Evolutionary conservation across 2,329 filamentous ascomycete species (phyloP).

Genomic region (Hymenoscyphus albidus): DNA sequence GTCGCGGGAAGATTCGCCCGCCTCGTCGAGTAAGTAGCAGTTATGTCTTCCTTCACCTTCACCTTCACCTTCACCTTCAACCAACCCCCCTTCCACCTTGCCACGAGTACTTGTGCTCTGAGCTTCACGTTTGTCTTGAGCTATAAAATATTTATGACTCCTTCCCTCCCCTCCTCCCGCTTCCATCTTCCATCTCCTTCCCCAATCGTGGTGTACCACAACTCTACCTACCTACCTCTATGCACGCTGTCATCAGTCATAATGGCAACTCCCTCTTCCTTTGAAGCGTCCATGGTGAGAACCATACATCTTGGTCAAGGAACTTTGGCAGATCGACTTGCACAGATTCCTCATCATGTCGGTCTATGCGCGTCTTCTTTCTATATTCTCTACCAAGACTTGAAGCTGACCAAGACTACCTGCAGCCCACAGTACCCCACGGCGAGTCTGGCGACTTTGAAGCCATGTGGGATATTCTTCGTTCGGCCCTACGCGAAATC

Average conservation of each 20-base stretch:
- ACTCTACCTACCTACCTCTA: not conserved
- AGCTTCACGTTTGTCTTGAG: not conserved
- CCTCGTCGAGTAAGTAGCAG: slow-evolving; percentile 59
- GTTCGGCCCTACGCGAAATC: slow-evolving; percentile 77
- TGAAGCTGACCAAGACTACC: not conserved
- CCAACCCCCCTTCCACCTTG: not conserved
- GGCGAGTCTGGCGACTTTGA: slow-evolving; percentile 74
- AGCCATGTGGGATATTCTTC: slow-evolving; percentile 74
- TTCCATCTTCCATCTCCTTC: not conserved
- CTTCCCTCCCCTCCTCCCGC: too few species aligned
- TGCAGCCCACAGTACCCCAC: slow-evolving; percentile 42
- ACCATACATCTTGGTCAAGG: not conserved
- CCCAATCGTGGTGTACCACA: not conserved
- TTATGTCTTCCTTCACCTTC: slow-evolving; percentile 2
- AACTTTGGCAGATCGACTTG: not conserved
- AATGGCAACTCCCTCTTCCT: slow-evolving; percentile 1
- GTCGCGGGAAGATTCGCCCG: slow-evolving; percentile 60
- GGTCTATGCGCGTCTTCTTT: not conserved
- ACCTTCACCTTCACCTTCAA: slow-evolving; percentile 13
- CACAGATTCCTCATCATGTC: not conserved
- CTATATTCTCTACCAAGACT: not conserved
- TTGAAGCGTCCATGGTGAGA: not conserved
- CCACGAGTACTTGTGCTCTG: not conserved
- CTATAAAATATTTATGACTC: too few species aligned
- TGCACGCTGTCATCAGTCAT: not conserved